Evolutionary conservation across 2,329 filamentous ascomycete genomes (phyloP), one percentile per base, ranked within the genome.

Genomic region (Simplicillium sp.): DNA sequence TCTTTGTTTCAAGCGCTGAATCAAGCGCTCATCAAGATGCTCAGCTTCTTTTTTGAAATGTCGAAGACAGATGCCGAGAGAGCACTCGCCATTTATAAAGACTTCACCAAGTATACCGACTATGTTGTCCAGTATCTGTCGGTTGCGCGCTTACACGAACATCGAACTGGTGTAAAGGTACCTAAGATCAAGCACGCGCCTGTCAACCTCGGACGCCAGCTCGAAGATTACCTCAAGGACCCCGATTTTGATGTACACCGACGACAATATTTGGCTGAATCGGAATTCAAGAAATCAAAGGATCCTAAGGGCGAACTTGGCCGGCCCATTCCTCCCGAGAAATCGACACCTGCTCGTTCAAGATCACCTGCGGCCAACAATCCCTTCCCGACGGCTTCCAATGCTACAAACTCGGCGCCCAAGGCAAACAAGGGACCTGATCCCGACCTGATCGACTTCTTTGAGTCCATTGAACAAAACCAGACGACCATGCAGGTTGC

Each of bases 11-110:
- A 94, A 54, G 87, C 92, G 36, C 83, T 96, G 65, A 98, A 98
- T 57, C 88, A 96, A 64, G 92, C 87, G 37, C 86, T 95, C 57
- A 98, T 98, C 65, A 96, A 94, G 61, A 87, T 98, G 44, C 69
- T 98, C 43, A 87, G 92, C 52, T 87, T 94, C 62, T 98, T 97
- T 62, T 98, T 98, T 54, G 92, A 98, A 66, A 90, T 98, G 84
- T 96, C 92, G 38, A 87, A 86, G 55, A 75, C 86, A 18, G 92
- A 98, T 62, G 94, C 92, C 44, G 87, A 96, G 60, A 78, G 89
- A 47, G 88, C 92, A 43, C 79, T 98, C 65, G 75, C 80, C 45
- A 90, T 98, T 46, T 98, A 98, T 65, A 86, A 89, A 57, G 84
- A 75, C 13, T 98, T 98, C 55, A 87, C 87, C 13, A 84, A 79